Conservation (phyloP, 2,329 filamentous ascomycete genomes). For the Nannizziopsis arthrosporioides region DNA sequence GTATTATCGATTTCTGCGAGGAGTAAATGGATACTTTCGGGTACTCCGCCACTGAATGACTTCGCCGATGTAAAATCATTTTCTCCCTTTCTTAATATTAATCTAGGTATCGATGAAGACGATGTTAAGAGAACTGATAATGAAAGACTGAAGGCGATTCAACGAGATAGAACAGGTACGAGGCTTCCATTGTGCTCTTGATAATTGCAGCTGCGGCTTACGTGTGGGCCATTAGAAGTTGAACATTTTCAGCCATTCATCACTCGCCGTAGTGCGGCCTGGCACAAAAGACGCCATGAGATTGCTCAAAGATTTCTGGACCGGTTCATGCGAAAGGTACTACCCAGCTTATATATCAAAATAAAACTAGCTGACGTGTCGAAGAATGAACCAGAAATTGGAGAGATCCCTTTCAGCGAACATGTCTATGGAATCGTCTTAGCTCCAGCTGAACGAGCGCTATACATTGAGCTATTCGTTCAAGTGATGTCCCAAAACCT, state of each 20-base stretch:
- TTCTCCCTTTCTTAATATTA: constrained; percentile 44
- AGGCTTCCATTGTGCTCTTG: neutral
- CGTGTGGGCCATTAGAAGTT: constrained; percentile 30
- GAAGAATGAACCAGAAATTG: constrained; percentile 34
- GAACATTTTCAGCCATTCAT: constrained; percentile 47
- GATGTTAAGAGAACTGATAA: constrained; percentile 34
- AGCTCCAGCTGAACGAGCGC: constrained; percentile 38
- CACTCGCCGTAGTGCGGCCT: constrained; percentile 39
- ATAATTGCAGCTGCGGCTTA: constrained; percentile 15
- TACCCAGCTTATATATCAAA: neutral
- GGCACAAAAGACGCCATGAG: constrained; percentile 42
- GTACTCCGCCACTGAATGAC: constrained; percentile 47
- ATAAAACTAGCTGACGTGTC: constrained; percentile 6
- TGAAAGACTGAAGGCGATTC: constrained; percentile 35
- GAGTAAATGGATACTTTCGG: constrained; percentile 52
- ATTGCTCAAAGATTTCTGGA: constrained; percentile 47
- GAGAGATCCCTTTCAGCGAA: constrained; percentile 37
- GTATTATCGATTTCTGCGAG: constrained; percentile 39
- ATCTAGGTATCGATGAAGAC: constrained; percentile 45
- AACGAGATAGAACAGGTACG: constrained; percentile 36
- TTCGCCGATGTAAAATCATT: constrained; percentile 51
- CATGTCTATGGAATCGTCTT: constrained; percentile 36
- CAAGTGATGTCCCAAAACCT: constrained; percentile 43
- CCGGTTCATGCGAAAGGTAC: constrained; percentile 39
- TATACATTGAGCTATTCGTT: constrained; percentile 47